phyloP scores from a whole-genome alignment of 2,329 filamentous ascomycete species.

The Arthroderma sp. region DNA sequence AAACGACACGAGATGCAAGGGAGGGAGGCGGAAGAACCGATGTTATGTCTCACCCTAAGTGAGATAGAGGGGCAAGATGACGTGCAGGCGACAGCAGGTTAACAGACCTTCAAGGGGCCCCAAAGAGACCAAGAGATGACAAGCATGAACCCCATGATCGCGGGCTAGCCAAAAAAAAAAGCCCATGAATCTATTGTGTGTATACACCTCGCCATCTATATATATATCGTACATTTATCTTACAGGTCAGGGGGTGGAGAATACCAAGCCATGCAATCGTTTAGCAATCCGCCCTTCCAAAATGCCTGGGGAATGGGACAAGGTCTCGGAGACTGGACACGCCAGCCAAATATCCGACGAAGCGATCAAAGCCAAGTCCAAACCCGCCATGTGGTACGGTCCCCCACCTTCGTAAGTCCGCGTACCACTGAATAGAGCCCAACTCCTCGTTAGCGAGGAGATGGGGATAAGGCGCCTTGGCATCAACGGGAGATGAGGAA shows the following conservation, averaged over 20 bases:
- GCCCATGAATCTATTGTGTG: neutral
- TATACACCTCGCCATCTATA: neutral
- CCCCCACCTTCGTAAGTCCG: conserved; percentile 80
- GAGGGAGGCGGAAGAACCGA: neutral
- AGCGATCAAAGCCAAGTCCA: conserved; percentile 76
- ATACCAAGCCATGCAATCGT: neutral
- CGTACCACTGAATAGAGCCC: conserved; percentile 66
- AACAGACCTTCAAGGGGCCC: neutral
- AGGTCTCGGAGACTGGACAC: conserved; percentile 73
- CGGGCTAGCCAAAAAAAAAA: neutral
- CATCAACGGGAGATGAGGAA: conserved; percentile 10
- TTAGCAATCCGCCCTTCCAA: conserved; percentile 43
- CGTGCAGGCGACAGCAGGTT: neutral
- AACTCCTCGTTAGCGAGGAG: conserved; percentile 29
- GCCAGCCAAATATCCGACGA: conserved; percentile 72
- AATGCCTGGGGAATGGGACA: conserved; percentile 68
- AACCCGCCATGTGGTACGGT: conserved; percentile 85
- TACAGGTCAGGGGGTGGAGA: neutral
- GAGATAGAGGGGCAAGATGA: neutral
- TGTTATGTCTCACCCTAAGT: neutral
- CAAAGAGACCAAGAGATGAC: neutral
- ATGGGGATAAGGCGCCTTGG: conserved; percentile 25
- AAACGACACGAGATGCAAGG: neutral
- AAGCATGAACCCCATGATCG: neutral
- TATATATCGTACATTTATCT: neutral